Percentiles rank a stretch among this genome's conserved stretches.
phyloP scores from a whole-genome alignment of 1,284 basidiomycete genomes.

The Microbotryum violaceum region DNA sequence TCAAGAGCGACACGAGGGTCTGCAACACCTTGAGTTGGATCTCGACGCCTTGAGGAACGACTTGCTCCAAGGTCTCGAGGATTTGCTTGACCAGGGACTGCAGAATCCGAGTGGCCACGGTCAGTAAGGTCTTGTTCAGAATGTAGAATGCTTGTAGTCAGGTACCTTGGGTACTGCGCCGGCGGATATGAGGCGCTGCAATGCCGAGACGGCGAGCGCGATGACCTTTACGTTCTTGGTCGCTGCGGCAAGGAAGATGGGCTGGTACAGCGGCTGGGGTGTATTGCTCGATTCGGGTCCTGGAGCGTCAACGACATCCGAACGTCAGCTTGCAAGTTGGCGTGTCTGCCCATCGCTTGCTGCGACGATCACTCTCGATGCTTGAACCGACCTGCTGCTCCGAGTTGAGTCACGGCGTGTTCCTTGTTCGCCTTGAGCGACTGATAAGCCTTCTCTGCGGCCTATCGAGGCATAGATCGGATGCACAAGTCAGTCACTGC shows the following conservation, averaged over 20 bases:
- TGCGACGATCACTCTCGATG: not conserved
- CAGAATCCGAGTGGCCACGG: not conserved
- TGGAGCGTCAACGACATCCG: not conserved
- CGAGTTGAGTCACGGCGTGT: constrained; percentile 28
- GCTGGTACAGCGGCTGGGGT: constrained; percentile 64
- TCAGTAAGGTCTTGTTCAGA: not conserved
- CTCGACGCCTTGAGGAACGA: constrained; percentile 86
- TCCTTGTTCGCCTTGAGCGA: constrained; percentile 32
- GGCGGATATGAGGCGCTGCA: constrained; percentile 82
- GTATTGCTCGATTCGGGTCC: constrained; percentile 40
- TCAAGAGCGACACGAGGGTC: constrained; percentile 78
- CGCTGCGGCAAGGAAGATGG: constrained; percentile 87
- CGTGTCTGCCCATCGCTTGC: too few species aligned
- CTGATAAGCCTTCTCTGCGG: constrained; percentile 36
- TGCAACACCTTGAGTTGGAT: constrained; percentile 88
- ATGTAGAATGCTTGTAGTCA: not conserved
- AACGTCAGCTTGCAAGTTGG: too few species aligned
- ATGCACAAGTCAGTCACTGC: not conserved
- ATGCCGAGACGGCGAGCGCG: constrained; percentile 77
- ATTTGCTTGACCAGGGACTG: constrained; percentile 68
- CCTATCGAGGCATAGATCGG: constrained; percentile 17
- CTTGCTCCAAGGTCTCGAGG: constrained; percentile 69
- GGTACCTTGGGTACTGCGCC: constrained; percentile 57
- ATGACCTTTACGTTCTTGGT: constrained; percentile 92
- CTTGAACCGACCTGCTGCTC: constrained; percentile 16